phyloP scores from a whole-genome alignment of 495 filamentous ascomycete genomes.

The Tuber aestivum region DNA sequence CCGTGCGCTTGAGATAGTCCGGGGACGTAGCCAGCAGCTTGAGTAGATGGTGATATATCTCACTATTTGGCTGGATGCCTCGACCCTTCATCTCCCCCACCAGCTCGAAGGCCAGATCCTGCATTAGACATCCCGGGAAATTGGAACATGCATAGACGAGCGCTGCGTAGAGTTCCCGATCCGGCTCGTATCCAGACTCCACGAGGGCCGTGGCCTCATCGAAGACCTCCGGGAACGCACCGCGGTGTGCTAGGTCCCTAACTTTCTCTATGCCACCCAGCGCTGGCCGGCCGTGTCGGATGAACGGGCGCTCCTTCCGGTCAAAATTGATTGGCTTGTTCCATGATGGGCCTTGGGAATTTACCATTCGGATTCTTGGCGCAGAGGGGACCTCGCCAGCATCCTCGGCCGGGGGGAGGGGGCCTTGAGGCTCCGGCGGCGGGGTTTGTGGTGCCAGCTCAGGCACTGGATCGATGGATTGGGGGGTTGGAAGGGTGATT shows the following conservation, averaged over 20 bases:
- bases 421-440: neutral
- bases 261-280: conserved; percentile 18
- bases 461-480: conserved; percentile 9
- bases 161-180: conserved; percentile 61
- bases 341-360: neutral
- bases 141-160: conserved; percentile 67
- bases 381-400: neutral
- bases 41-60: conserved; percentile 64
- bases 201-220: conserved; percentile 55
- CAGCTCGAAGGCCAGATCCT: conserved; percentile 53
- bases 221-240: conserved; percentile 43
- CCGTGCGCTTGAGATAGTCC: conserved; percentile 66
- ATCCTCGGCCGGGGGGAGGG: neutral
- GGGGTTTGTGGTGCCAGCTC: neutral
- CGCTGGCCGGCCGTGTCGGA: neutral
- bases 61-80: conserved; percentile 56
- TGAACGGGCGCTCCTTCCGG: neutral
- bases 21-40: conserved; percentile 67
- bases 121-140: conserved; percentile 55
- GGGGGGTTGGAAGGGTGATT: neutral
- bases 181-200: conserved; percentile 58
- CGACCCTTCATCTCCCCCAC: conserved; percentile 62
- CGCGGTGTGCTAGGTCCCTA: conserved; percentile 10
- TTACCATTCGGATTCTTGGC: neutral
- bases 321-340: neutral